These are phyloP conservation scores for Lasiodiplodia hormozganensis DNA, from an alignment of 2,329 filamentous ascomycete genomes.

Conservation along the genomic window DNA sequence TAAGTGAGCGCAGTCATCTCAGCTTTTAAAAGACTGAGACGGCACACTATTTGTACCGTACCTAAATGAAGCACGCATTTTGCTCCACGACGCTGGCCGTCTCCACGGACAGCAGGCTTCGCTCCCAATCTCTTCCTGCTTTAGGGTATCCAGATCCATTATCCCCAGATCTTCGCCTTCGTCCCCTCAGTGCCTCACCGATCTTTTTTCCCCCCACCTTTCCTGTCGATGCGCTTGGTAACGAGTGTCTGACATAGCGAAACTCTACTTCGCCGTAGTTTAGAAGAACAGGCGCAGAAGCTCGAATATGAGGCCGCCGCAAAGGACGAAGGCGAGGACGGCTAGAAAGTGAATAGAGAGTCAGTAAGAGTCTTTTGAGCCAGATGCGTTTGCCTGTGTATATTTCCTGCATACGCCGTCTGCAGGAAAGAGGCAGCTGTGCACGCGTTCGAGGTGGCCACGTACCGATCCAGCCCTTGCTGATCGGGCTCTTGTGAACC, in stretches of 20 bases:
- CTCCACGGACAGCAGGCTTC: neutral
- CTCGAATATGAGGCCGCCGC: constrained; percentile 67
- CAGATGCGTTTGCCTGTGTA: neutral
- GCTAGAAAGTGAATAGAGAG: constrained; percentile 47
- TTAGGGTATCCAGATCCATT: neutral
- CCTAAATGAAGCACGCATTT: neutral
- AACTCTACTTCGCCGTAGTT: neutral
- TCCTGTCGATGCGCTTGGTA: neutral
- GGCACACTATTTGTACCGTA: neutral
- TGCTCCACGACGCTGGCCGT: neutral
- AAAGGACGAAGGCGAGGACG: constrained; percentile 67
- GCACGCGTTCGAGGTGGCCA: constrained; percentile 32
- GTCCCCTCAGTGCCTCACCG: neutral
- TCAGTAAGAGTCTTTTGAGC: neutral
- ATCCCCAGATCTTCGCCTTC: neutral
- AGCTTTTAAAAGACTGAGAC: neutral
- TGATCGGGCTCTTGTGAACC: constrained; percentile 61
- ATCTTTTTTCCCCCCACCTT: neutral
- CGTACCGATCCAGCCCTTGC: constrained; percentile 66
- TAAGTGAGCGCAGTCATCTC: neutral
- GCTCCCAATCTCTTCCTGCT: neutral
- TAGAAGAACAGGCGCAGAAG: constrained; percentile 57
- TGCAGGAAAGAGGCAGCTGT: neutral
- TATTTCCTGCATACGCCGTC: neutral
- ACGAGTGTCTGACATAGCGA: neutral